Conservation (phyloP, 495 filamentous ascomycete genomes). For the Collariella sp. region DNA sequence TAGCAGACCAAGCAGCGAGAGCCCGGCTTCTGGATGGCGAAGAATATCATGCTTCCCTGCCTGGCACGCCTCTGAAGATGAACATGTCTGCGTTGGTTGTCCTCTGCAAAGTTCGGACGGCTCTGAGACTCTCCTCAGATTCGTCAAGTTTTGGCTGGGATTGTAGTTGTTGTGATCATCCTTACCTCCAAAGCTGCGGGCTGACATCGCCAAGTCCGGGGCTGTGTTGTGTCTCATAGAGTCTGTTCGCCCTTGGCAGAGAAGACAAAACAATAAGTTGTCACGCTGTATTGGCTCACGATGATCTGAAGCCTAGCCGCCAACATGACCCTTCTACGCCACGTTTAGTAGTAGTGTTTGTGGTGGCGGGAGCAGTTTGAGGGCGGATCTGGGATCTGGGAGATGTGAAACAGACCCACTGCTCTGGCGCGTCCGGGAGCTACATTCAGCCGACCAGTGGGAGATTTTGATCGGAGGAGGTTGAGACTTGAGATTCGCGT, state of each 20-base stretch:
- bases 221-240: not conserved
- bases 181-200: not conserved
- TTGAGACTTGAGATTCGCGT: not conserved
- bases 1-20: not conserved
- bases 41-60: not conserved
- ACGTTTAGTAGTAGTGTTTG: not conserved
- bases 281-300: not conserved
- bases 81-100: not conserved
- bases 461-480: not conserved
- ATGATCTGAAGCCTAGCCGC: not conserved
- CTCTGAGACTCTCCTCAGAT: not conserved
- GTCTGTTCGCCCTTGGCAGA: not conserved
- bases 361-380: not conserved
- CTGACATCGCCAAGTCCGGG: not conserved
- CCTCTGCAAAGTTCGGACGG: not conserved
- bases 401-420: conserved; percentile 18
- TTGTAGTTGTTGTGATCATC: not conserved
- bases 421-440: conserved; percentile 8
- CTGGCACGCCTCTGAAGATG: not conserved
- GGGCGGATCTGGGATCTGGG: conserved; percentile 6
- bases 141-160: not conserved
- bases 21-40: not conserved
- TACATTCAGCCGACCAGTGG: conserved; percentile 4
- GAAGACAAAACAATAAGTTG: not conserved
- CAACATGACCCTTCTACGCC: not conserved